phyloP scores from a whole-genome alignment of 371 early-diverging fungal species.

The Actinomortierella ambigua region DNA sequence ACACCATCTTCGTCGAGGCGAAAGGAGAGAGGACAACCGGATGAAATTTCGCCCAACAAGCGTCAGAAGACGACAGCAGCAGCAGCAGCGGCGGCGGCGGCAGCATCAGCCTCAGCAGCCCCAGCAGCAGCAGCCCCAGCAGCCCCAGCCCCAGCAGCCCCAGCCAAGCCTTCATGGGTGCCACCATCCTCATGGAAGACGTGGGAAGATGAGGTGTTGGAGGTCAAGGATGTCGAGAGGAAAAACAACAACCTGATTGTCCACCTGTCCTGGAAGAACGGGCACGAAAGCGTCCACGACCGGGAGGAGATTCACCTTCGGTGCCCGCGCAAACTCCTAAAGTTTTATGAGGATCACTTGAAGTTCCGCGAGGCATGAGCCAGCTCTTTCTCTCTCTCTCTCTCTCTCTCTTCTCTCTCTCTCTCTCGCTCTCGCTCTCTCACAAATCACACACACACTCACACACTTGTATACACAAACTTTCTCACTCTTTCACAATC shows the following conservation, averaged over 20 bases:
- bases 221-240: conserved; percentile 17
- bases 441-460: not conserved
- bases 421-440: not conserved
- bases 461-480: not conserved
- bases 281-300: conserved; percentile 13
- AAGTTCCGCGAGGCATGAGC: conserved; percentile 28
- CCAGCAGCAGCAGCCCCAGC: no score
- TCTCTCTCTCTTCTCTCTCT: not conserved
- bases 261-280: conserved; percentile 11
- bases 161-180: conserved; percentile 1
- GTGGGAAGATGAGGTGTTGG: conserved; percentile 14
- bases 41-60: no score
- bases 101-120: no score
- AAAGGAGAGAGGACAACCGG: no score
- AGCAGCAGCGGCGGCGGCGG: no score
- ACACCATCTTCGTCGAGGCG: no score
- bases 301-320: conserved; percentile 16
- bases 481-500: not conserved
- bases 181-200: conserved; percentile 25
- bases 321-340: conserved; percentile 32
- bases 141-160: not conserved
- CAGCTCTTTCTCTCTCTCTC: not conserved
- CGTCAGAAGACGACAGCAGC: not conserved
- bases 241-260: conserved; percentile 8
- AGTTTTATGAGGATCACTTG: conserved; percentile 37